These are phyloP conservation scores for Aspergillus sp. DNA, from an alignment of 2,329 filamentous ascomycete species.

Conservation along the genomic window DNA sequence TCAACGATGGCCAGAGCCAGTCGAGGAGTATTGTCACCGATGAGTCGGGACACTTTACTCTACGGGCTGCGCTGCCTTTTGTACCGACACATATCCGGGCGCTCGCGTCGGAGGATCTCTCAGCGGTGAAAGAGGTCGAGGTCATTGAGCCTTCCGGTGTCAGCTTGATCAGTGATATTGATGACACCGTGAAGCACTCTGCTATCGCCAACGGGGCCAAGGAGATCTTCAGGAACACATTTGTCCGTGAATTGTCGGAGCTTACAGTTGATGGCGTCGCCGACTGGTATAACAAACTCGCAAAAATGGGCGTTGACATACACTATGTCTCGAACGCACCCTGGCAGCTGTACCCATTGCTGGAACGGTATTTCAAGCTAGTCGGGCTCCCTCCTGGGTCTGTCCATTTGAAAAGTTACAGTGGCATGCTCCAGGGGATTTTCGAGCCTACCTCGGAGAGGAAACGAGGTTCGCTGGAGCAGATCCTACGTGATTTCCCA, in stretches of 20 bases:
- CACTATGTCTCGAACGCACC: constrained; percentile 99
- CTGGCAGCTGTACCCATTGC: constrained; percentile 91
- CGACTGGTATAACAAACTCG: constrained; percentile 82
- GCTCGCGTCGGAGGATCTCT: constrained; percentile 79
- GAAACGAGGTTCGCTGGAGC: constrained; percentile 84
- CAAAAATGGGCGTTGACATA: constrained; percentile 76
- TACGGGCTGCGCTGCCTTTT: constrained; percentile 80
- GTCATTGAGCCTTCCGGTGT: constrained; percentile 77
- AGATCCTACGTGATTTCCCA: constrained; percentile 85
- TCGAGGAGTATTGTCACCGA: constrained; percentile 83
- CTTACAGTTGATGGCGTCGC: constrained; percentile 81
- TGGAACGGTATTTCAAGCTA: constrained; percentile 78
- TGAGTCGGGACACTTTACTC: constrained; percentile 80
- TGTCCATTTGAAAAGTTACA: constrained; percentile 94
- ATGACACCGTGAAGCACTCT: constrained; percentile 95
- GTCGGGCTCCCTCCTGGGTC: constrained; percentile 82
- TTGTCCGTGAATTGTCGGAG: constrained; percentile 79
- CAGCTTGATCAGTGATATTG: constrained; percentile 94
- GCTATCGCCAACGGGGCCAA: constrained; percentile 83
- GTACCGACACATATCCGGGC: constrained; percentile 86
- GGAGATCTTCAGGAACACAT: constrained; percentile 95
- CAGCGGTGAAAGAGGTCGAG: constrained; percentile 72
- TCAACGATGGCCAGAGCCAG: constrained; percentile 77
- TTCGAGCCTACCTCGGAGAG: constrained; percentile 96
- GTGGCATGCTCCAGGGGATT: constrained; percentile 94